These are phyloP conservation scores for Candida insectalens DNA, from an alignment of 805 yeast genomes.

Conservation along the genomic window DNA sequence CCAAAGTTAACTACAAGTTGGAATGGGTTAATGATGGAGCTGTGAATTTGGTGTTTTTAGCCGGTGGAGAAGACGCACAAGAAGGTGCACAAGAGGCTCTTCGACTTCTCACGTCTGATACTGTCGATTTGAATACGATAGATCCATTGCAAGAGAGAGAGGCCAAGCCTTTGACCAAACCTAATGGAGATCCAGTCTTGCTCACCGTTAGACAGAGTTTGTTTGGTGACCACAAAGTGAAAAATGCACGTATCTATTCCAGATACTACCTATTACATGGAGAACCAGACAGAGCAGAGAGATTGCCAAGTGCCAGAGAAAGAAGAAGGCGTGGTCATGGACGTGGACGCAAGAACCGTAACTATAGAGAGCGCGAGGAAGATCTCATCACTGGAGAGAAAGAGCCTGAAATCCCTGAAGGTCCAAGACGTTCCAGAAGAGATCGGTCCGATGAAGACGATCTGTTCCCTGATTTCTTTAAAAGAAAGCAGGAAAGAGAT, in stretches of 20 bases:
- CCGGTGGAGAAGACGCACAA: conserved; percentile 9
- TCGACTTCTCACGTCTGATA: conserved; percentile 6
- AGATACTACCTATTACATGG: conserved; percentile 63
- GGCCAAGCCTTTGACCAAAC: neutral
- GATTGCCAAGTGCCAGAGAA: conserved; percentile 14
- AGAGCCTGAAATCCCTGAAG: no score
- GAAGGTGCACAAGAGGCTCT: conserved; percentile 17
- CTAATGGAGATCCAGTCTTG: conserved; percentile 9
- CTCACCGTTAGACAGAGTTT: conserved; percentile 41
- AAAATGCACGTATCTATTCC: conserved; percentile 47
- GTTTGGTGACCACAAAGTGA: conserved; percentile 44
- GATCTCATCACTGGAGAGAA: conserved; percentile 27
- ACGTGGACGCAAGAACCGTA: no score
- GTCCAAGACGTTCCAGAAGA: no score
- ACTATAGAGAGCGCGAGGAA: conserved; percentile 8
- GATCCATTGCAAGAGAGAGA: neutral
- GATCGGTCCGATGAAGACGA: conserved; percentile 1
- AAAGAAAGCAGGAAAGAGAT: neutral
- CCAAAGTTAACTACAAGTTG: conserved; percentile 28
- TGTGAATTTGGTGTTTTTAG: conserved; percentile 40
- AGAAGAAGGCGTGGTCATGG: conserved; percentile 6
- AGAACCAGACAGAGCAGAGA: conserved; percentile 43
- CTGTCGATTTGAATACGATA: conserved; percentile 3
- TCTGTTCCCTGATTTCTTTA: conserved; percentile 6
- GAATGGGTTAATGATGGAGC: conserved; percentile 64